These are phyloP conservation scores for Echites panduratus DNA, from an alignment of 257 asterid species.

Conservation along the genomic window DNA sequence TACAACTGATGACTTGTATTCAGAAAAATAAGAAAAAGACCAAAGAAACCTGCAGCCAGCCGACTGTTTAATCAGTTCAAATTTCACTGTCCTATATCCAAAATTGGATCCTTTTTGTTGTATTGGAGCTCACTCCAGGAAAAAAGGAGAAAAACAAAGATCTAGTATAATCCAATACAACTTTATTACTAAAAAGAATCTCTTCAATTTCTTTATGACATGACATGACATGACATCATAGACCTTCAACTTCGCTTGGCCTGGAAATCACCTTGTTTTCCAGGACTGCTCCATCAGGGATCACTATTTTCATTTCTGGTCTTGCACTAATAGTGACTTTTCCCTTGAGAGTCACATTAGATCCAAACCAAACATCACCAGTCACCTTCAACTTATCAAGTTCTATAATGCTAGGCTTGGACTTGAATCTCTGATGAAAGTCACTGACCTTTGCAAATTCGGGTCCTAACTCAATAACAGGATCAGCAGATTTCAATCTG, in stretches of 20 bases:
- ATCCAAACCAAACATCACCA: constrained; percentile 93
- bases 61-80: neutral
- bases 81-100: neutral
- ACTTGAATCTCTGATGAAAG: constrained; percentile 63
- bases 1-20: neutral
- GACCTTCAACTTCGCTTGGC: neutral
- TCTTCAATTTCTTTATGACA: neutral
- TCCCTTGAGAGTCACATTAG: constrained; percentile 74
- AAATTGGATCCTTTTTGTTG: neutral
- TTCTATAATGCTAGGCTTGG: constrained; percentile 67
- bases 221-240: no score
- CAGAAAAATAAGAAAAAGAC: neutral
- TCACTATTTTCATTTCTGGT: constrained; percentile 44
- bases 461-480: constrained; percentile 68
- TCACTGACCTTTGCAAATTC: constrained; percentile 58
- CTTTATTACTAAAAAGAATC: neutral
- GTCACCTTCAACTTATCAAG: constrained; percentile 75
- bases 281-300: constrained; percentile 64
- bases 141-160: neutral
- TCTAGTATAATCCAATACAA: neutral
- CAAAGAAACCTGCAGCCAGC: neutral
- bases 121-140: neutral
- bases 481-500: constrained; percentile 63
- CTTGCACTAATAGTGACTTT: constrained; percentile 51
- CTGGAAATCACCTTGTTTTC: constrained; percentile 38